A percentile compares a stretch with the other conserved stretches of the same genome.
Evolutionary conservation across 352 stramenopile genomes (phyloP).

Genomic region (Globisporangium cederbergense): DNA sequence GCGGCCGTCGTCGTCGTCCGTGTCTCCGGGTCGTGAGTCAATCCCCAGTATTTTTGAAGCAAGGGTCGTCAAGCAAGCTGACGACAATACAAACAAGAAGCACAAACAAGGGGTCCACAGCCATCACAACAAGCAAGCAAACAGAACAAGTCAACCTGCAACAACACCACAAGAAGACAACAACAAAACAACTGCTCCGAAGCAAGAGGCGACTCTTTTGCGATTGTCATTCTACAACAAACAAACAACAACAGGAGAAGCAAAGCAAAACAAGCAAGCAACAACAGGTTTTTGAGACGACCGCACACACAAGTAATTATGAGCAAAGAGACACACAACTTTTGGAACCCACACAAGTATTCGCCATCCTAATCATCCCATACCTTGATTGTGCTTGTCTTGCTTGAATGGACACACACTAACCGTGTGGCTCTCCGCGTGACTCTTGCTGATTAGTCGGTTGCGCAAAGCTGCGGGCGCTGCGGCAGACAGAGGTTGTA

Average conservation of each 20-base stretch:
- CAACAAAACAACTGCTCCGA: neutral
- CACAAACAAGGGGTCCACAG: neutral
- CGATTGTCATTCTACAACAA: slow-evolving; percentile 1
- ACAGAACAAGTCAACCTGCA: neutral
- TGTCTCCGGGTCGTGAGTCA: neutral
- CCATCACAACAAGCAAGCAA: neutral
- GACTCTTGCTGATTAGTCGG: neutral
- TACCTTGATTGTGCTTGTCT: neutral
- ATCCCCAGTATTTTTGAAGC: slow-evolving; percentile 3
- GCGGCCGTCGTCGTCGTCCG: neutral
- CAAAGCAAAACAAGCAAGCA: neutral
- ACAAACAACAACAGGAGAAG: neutral
- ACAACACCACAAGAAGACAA: neutral
- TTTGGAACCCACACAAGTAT: slow-evolving; percentile 1
- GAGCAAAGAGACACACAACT: neutral
- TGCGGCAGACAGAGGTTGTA: slow-evolving; percentile 82
- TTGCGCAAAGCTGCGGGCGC: slow-evolving; percentile 1
- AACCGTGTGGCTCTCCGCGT: too few species aligned
- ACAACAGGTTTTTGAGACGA: too few species aligned
- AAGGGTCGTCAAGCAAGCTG: neutral
- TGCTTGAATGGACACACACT: neutral
- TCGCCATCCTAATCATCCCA: neutral
- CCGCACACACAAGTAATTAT: neutral
- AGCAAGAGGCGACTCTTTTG: neutral
- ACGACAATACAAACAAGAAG: neutral